Evolutionary conservation across 2,329 filamentous ascomycete species (phyloP).

Genomic region (Aspergillus pseudoviridinutans): DNA sequence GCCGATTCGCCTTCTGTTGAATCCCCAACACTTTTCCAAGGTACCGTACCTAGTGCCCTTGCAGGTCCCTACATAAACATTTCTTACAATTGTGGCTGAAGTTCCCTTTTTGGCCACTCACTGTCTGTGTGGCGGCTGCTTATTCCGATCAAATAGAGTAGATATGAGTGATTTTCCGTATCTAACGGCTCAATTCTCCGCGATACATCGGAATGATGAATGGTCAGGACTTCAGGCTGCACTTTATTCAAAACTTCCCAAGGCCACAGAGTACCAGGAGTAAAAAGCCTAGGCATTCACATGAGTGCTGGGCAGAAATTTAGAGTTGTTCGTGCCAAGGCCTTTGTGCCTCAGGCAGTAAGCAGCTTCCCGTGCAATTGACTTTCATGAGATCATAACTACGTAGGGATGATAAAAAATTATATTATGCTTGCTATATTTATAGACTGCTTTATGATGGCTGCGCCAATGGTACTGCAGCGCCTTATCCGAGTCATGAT

Average conservation of each 20-base stretch:
- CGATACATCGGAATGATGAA: background rate
- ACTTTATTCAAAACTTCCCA: background rate
- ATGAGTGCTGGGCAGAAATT: background rate
- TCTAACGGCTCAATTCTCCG: background rate
- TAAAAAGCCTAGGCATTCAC: background rate
- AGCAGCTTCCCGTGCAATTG: background rate
- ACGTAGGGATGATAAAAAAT: background rate
- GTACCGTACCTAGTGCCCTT: slow-evolving; percentile 2
- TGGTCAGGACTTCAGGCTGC: background rate
- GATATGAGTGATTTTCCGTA: too few species aligned
- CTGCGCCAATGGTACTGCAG: background rate
- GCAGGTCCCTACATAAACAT: background rate
- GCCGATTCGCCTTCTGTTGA: slow-evolving; percentile 18
- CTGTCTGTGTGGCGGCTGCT: background rate
- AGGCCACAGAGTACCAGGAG: background rate
- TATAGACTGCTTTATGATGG: background rate
- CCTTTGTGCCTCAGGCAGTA: background rate
- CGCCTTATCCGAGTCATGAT: too few species aligned
- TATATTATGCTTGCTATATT: background rate
- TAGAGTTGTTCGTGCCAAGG: too few species aligned
- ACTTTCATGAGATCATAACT: background rate
- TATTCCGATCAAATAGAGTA: background rate
- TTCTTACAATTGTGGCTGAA: slow-evolving; percentile 5
- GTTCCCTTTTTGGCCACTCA: background rate
- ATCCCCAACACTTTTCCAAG: slow-evolving; percentile 30